Percentiles rank a stretch among this genome's conserved stretches.
Conservation (phyloP, 495 filamentous ascomycete species). For the Podospora bellae-mahoneyi region DNA sequence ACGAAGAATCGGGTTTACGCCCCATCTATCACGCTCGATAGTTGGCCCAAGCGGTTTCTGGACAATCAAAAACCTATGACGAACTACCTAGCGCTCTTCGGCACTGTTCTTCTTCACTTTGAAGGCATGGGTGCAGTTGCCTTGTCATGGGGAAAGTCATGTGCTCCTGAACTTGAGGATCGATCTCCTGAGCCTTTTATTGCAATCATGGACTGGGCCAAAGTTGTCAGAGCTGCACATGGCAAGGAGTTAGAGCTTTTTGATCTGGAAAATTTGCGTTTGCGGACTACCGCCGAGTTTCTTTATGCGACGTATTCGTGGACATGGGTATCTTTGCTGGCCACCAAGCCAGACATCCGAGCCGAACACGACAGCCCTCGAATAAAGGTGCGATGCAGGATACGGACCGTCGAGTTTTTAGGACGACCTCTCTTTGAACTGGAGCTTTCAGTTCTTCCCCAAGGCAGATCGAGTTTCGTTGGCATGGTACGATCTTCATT, state of each 20-base stretch:
- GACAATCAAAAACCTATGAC: not conserved
- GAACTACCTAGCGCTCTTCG: not conserved
- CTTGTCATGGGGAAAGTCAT: slow-evolving; percentile 6
- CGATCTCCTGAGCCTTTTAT: not conserved
- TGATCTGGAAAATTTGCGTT: not conserved
- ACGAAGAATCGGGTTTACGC: slow-evolving; percentile 1
- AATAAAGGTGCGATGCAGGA: not conserved
- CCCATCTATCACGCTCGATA: not conserved
- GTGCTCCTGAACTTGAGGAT: not conserved
- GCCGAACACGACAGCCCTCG: not conserved
- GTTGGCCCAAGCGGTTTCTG: slow-evolving; percentile 1
- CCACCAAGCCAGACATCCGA: not conserved
- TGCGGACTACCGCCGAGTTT: not conserved
- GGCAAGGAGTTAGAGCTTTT: not conserved
- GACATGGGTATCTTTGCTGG: not conserved
- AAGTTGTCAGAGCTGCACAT: not conserved
- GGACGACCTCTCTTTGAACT: not conserved
- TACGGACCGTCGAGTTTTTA: slow-evolving; percentile 6
- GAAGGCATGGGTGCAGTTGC: not conserved
- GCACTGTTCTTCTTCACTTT: not conserved
- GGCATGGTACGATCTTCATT: not conserved
- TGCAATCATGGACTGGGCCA: slow-evolving; percentile 7
- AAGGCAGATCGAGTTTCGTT: not conserved
- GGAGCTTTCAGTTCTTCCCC: not conserved
- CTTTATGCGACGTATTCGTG: not conserved